Percentiles rank a stretch among this genome's conserved stretches.
phyloP scores from a whole-genome alignment of 2,329 filamentous ascomycete species.

The Chaetomiaceae sp. region DNA sequence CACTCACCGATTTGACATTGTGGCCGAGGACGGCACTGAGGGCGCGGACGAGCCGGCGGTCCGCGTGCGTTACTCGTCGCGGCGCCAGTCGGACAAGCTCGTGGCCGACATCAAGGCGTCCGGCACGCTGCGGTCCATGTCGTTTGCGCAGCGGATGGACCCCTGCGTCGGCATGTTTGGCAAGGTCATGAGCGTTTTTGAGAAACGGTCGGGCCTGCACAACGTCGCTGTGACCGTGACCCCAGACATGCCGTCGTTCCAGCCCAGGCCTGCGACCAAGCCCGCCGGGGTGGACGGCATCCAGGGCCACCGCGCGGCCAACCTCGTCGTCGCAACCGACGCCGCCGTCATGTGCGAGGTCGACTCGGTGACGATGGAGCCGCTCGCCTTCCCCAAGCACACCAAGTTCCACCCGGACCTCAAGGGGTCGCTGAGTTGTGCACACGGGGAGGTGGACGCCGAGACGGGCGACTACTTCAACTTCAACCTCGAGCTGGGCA shows the following conservation, averaged over 20 bases:
- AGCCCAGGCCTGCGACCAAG: not conserved
- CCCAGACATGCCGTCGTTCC: not conserved
- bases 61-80: slow-evolving; percentile 64
- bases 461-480: slow-evolving; percentile 73
- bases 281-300: slow-evolving; percentile 35
- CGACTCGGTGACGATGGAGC: slow-evolving; percentile 67
- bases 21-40: slow-evolving; percentile 22
- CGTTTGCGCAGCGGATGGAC: slow-evolving; percentile 68
- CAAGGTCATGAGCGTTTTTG: slow-evolving; percentile 66
- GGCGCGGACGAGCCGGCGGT: slow-evolving; percentile 24
- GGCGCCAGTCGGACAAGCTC: slow-evolving; percentile 60
- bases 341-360: slow-evolving; percentile 53
- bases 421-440: slow-evolving; percentile 60
- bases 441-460: slow-evolving; percentile 69
- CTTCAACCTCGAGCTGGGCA: slow-evolving; percentile 67
- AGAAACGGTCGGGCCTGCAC: slow-evolving; percentile 55
- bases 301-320: not conserved
- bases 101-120: slow-evolving; percentile 56
- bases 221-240: slow-evolving; percentile 56
- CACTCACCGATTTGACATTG: slow-evolving; percentile 67
- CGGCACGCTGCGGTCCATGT: slow-evolving; percentile 52
- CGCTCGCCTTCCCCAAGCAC: slow-evolving; percentile 60
- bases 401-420: slow-evolving; percentile 60
- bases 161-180: slow-evolving; percentile 69
- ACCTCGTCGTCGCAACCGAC: slow-evolving; percentile 36